Conservation (phyloP, 2,329 filamentous ascomycete species). For the Aureobasidium uvarum region DNA sequence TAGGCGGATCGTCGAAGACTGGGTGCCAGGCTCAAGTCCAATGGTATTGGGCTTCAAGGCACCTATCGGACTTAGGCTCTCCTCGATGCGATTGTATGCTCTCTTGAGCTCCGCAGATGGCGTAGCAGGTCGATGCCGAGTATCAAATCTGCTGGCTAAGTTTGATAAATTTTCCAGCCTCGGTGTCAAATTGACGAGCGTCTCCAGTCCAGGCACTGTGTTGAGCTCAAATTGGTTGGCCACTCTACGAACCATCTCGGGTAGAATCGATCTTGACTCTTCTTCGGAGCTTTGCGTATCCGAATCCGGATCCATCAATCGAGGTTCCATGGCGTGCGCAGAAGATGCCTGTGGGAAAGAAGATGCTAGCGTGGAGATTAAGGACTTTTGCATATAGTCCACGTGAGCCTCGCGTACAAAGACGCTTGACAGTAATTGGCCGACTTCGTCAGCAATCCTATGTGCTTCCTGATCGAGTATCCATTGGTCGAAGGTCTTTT, state of each 20-base stretch:
- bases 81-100: constrained; percentile 57
- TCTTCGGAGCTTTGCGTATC: constrained; percentile 12
- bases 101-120: constrained; percentile 44
- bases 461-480: constrained; percentile 44
- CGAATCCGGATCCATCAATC: neutral
- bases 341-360: constrained; percentile 13
- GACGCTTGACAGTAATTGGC: neutral
- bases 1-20: constrained; percentile 8
- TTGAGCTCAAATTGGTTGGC: constrained; percentile 14
- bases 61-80: constrained; percentile 37
- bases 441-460: neutral
- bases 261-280: constrained; percentile 18
- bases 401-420: constrained; percentile 11
- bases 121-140: neutral
- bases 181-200: constrained; percentile 13
- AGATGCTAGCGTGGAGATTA: constrained; percentile 17
- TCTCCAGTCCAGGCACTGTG: constrained; percentile 4
- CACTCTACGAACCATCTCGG: constrained; percentile 23
- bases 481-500: constrained; percentile 64
- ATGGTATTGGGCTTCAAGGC: constrained; percentile 8
- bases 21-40: constrained; percentile 19
- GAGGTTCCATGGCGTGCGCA: neutral
- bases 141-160: constrained; percentile 13
- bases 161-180: constrained; percentile 12
- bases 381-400: constrained; percentile 18